Evolutionary conservation across 1,284 basidiomycete genomes (phyloP).

Genomic region (Boletus albobrunnescens): DNA sequence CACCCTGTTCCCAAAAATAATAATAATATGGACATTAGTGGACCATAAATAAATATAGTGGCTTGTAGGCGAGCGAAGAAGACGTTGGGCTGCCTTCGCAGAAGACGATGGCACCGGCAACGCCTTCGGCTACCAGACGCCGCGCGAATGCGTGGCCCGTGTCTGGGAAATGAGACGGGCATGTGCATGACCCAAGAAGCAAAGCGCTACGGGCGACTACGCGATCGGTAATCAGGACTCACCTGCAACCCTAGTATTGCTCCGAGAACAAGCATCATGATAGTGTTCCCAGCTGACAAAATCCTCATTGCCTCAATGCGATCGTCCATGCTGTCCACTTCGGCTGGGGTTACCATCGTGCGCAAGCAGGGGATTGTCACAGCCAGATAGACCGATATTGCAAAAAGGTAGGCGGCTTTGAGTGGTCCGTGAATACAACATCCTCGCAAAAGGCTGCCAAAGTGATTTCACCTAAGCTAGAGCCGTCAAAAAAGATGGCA

Average conservation of each 20-base stretch:
- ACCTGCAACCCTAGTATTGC: constrained; percentile 72
- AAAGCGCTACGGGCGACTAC: neutral
- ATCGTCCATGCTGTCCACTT: constrained; percentile 59
- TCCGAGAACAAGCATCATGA: constrained; percentile 66
- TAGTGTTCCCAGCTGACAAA: constrained; percentile 79
- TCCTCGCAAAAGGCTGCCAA: neutral
- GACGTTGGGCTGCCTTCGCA: neutral
- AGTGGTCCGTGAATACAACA: constrained; percentile 11
- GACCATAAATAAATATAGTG: constrained; percentile 17
- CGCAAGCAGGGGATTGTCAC: constrained; percentile 75
- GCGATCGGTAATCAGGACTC: constrained; percentile 23
- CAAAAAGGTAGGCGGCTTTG: constrained; percentile 70
- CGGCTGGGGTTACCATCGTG: constrained; percentile 59
- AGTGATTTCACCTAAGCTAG: constrained; percentile 60
- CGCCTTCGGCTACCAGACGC: constrained; percentile 15
- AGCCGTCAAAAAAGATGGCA: constrained; percentile 89
- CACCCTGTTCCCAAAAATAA: constrained; percentile 53
- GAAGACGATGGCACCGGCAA: constrained; percentile 3
- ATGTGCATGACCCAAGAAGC: constrained; percentile 1
- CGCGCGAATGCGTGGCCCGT: constrained; percentile 5
- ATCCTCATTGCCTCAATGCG: constrained; percentile 75
- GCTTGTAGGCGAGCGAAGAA: constrained; percentile 9
- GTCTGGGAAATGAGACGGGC: constrained; percentile 11
- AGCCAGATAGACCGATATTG: constrained; percentile 72
- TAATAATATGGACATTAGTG: constrained; percentile 11